phyloP scores from a whole-genome alignment of 108 stramenopile species.

The Asterionellopsis glacialis region DNA sequence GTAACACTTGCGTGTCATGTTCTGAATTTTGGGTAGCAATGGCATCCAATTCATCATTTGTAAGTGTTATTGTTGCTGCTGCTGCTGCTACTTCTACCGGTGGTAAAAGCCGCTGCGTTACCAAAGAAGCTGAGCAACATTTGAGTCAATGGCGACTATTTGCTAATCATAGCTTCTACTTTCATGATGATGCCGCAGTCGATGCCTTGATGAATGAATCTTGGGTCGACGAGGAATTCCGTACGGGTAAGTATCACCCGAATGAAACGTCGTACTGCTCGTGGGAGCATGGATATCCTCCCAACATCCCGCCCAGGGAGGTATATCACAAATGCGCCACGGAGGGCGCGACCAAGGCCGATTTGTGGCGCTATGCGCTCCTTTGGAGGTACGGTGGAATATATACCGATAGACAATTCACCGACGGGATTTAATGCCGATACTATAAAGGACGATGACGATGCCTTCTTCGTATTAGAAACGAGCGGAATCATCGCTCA shows the following conservation, averaged over 20 bases:
- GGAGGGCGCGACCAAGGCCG: constrained; percentile 32
- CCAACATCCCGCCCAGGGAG: no score
- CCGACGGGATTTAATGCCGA: constrained; percentile 26
- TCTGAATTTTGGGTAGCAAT: no score
- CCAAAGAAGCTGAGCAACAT: no score
- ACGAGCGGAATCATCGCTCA: constrained; percentile 38
- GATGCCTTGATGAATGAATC: constrained; percentile 32
- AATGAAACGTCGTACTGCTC: no score
- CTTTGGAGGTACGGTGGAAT: constrained; percentile 45
- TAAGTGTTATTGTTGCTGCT: no score
- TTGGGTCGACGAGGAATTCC: no score
- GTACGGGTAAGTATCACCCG: no score
- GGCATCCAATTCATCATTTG: no score
- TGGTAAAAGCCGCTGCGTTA: no score
- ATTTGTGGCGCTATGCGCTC: constrained; percentile 49
- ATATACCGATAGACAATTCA: constrained; percentile 48
- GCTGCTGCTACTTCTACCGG: no score
- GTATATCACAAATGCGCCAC: constrained; percentile 20
- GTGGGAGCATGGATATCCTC: no score
- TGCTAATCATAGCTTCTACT: constrained; percentile 38
- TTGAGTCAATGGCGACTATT: constrained; percentile 43
- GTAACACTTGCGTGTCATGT: no score
- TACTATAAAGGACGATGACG: constrained; percentile 22
- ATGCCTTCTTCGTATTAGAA: constrained; percentile 56
- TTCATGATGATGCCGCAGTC: constrained; percentile 65